These are phyloP conservation scores for Phytopythium delawarense DNA, from an alignment of 352 stramenopile genomes.

Conservation along the genomic window DNA sequence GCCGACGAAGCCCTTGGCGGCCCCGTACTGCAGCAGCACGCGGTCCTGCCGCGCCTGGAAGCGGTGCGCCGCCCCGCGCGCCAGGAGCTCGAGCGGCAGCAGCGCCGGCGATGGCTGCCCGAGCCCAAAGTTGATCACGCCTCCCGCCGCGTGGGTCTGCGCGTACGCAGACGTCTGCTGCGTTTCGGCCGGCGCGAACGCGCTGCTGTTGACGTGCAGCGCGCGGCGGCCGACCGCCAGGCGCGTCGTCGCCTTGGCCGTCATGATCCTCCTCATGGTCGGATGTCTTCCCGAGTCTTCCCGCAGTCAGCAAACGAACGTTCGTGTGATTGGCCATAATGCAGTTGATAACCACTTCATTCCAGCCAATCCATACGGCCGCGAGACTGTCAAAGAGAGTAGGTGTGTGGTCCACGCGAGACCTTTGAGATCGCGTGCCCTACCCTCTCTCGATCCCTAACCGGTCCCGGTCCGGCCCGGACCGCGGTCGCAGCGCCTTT, in stretches of 20 bases:
- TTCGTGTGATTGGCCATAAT: background rate
- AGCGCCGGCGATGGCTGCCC: slow-evolving; percentile 76
- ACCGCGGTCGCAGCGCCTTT: slow-evolving; percentile 45
- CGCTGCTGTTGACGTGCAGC: slow-evolving; percentile 6
- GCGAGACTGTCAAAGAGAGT: background rate
- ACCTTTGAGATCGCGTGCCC: background rate
- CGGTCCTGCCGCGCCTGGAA: slow-evolving; percentile 53
- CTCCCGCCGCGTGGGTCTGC: slow-evolving; percentile 53
- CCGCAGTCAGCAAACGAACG: no score
- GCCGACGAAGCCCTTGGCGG: slow-evolving; percentile 57
- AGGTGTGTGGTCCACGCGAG: background rate
- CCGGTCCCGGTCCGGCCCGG: slow-evolving; percentile 8
- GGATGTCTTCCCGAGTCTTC: background rate
- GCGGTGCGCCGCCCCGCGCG: slow-evolving; percentile 33
- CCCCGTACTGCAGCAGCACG: slow-evolving; percentile 69
- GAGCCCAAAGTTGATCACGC: slow-evolving; percentile 83
- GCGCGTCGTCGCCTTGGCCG: background rate
- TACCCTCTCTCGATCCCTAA: background rate
- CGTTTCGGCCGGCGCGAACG: slow-evolving; percentile 15
- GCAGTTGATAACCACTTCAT: background rate
- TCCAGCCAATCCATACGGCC: background rate
- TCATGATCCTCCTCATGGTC: background rate
- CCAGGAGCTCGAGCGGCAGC: slow-evolving; percentile 66
- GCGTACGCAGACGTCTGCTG: slow-evolving; percentile 65
- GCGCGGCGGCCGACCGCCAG: background rate